A percentile compares a stretch with the other conserved stretches of the same genome.
Conservation (phyloP, 1,284 basidiomycete species). For the Trichosporon coremiiforme region DNA sequence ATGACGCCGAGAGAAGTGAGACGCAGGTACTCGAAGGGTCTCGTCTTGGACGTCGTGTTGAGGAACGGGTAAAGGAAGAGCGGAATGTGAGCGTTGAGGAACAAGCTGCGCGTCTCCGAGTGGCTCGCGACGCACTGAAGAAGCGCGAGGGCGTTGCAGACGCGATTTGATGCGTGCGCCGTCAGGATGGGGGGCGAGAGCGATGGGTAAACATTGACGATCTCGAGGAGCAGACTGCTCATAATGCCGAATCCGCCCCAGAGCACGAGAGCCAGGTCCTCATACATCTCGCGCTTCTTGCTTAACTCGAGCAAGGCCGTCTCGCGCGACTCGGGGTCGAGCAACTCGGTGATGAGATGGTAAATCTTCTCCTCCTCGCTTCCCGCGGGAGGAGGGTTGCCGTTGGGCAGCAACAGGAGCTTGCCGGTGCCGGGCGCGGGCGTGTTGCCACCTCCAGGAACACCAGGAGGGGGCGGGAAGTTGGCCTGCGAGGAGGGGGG, state of each 20-base stretch:
- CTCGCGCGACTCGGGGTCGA: slow-evolving; percentile 69
- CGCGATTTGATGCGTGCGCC: slow-evolving; percentile 97
- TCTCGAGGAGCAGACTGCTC: slow-evolving; percentile 97
- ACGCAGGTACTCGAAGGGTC: slow-evolving; percentile 97
- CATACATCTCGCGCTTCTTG: slow-evolving; percentile 99
- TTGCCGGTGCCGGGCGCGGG: slow-evolving; percentile 45
- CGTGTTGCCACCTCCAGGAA: slow-evolving; percentile 23
- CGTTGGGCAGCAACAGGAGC: slow-evolving; percentile 51
- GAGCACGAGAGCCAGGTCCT: slow-evolving; percentile 93
- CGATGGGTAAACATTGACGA: slow-evolving; percentile 97
- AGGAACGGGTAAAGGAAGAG: slow-evolving; percentile 99
- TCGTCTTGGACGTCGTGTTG: slow-evolving; percentile 98
- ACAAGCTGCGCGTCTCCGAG: slow-evolving; percentile 86
- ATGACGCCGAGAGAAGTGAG: slow-evolving; percentile 98
- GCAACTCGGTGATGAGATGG: slow-evolving; percentile 59
- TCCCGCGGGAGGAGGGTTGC: slow-evolving; percentile 48
- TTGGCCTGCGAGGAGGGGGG: slow-evolving; percentile 6
- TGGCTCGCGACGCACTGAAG: slow-evolving; percentile 97
- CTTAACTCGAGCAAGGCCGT: slow-evolving; percentile 89
- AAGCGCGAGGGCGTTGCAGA: slow-evolving; percentile 97
- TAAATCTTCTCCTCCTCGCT: slow-evolving; percentile 61
- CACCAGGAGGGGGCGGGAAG: slow-evolving; percentile 18
- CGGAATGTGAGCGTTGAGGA: slow-evolving; percentile 94
- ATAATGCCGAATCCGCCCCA: slow-evolving; percentile 99
- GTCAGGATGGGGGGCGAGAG: slow-evolving; percentile 94